Percentiles rank a stretch among this genome's conserved stretches.
Conservation (phyloP, 2,329 filamentous ascomycete species). For the Metarhizium sp. region DNA sequence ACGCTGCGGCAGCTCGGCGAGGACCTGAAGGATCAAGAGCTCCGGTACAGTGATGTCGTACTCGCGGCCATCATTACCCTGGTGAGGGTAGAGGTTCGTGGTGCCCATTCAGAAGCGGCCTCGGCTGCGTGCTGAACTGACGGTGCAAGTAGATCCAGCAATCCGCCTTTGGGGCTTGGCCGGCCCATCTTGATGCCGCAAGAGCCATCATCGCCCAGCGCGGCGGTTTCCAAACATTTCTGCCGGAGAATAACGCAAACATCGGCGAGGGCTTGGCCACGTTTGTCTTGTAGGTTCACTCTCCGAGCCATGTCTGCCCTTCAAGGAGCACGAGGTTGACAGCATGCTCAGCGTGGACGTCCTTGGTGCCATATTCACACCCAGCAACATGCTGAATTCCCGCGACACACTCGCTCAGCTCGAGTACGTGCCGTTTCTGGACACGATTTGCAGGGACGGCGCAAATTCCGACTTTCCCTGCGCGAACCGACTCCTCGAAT, state of each 20-base stretch:
- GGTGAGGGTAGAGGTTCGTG: too few relatives aligned
- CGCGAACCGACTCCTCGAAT: background rate
- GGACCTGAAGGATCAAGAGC: too few relatives aligned
- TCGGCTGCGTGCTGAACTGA: too few relatives aligned
- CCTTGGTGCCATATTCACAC: background rate
- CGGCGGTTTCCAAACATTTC: background rate
- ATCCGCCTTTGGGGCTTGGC: slow-evolving; percentile 9
- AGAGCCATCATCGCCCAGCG: slow-evolving; percentile 7
- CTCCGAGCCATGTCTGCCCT: background rate
- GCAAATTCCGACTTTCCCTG: slow-evolving; percentile 1
- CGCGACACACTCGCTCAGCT: too few relatives aligned
- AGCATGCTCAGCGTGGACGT: slow-evolving; percentile 1
- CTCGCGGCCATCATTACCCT: too few relatives aligned
- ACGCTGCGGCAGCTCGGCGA: too few relatives aligned
- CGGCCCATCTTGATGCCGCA: slow-evolving; percentile 6
- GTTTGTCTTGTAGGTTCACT: too few relatives aligned
- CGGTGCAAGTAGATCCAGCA: slow-evolving; percentile 4
- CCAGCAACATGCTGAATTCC: background rate
- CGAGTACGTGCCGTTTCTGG: too few relatives aligned
- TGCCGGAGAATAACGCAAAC: background rate
- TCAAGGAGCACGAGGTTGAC: background rate
- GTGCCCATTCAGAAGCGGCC: too few relatives aligned
- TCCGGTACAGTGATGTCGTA: too few relatives aligned
- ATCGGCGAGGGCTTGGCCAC: background rate
- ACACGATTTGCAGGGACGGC: background rate